Conservation (phyloP, 129 eudicot genomes). For the Sambucus nigra region DNA sequence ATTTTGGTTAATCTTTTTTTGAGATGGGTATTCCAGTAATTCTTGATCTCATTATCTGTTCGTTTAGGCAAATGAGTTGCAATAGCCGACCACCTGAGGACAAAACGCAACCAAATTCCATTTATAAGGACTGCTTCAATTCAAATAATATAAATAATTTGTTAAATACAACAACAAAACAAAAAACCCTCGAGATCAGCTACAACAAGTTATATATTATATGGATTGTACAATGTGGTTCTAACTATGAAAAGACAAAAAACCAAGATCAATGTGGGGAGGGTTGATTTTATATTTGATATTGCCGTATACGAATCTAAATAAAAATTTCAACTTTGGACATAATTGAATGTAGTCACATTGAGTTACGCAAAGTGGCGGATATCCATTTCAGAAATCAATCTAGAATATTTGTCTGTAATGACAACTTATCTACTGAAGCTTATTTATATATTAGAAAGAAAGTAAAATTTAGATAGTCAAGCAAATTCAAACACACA, state of each 20-base stretch:
- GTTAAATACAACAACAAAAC: background rate
- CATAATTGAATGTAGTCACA: slow-evolving; percentile 7
- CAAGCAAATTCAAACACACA: background rate
- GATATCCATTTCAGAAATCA: background rate
- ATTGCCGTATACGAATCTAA: slow-evolving; percentile 1
- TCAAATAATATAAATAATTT: no score
- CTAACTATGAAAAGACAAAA: background rate
- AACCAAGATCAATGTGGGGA: slow-evolving; percentile 1
- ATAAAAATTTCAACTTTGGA: background rate
- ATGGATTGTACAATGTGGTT: no score
- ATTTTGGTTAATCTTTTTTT: slow-evolving; percentile 28
- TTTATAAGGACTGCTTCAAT: background rate
- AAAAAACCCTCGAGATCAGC: slow-evolving; percentile 10
- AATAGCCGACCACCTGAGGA: slow-evolving; percentile 38
- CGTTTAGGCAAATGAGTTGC: slow-evolving; percentile 35
- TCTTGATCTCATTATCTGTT: slow-evolving; percentile 32
- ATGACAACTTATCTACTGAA: no score
- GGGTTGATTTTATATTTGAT: no score
- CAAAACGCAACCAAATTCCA: background rate
- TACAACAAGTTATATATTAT: background rate
- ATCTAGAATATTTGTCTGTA: background rate
- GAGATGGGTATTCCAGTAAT: slow-evolving; percentile 40
- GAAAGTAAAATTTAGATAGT: background rate
- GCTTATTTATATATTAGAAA: no score
- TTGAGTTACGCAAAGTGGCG: slow-evolving; percentile 4